Base-by-base conservation (phyloP, 208 protist genomes). In the Trypanosoma brucei region DNA sequence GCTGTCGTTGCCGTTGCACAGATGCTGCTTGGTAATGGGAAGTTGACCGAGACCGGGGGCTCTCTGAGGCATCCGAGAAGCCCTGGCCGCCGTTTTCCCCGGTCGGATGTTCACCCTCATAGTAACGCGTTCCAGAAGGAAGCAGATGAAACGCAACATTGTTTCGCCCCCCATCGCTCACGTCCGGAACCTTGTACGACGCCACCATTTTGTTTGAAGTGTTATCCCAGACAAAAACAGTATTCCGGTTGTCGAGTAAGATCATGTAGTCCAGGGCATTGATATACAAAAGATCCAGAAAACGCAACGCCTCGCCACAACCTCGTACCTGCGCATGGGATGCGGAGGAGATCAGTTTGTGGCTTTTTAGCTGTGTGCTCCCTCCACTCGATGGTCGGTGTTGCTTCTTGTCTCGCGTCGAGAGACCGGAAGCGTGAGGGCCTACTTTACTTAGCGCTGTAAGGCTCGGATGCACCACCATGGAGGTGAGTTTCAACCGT, bases 211-310 rank as follows among this genome's bases (percentile, higher is more conserved):
- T 60, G 30, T 78, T 74, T 13, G 57, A 42, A n/a, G 57, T 34
- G 46, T 63, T 62, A 49, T 83, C 77, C 59, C 68, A 83, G 13
- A 83, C 59, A 62, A 77, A 74, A n/a, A 83, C 60, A 2, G 63
- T 79, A 42, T 79, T 74, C 36, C 69, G 52, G 66, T 65, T 79
- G 46, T 83, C 77, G 7, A 83, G 55, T 30, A 83, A 67, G n/a
- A 83, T 31, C 4, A 83, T 30, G 38, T 65, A 65, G 45, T 79
- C 72, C 48, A 50, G 53, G 14, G 62, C 37, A 3, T 22, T 38
- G 22, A 83, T 44, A 57, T 83, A 79, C 36, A 79, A 42, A 1
- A 72, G 51, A 56, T 78, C 77, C 37, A 82, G 59, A 59, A 82
- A 82, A 7, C 76, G 76, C 45, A 82, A 51, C 14, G 71, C 51